Percentiles rank a stretch among this genome's conserved stretches.
phyloP scores from a whole-genome alignment of 768 basidiomycete species.

The Ephemerocybe angulata region DNA sequence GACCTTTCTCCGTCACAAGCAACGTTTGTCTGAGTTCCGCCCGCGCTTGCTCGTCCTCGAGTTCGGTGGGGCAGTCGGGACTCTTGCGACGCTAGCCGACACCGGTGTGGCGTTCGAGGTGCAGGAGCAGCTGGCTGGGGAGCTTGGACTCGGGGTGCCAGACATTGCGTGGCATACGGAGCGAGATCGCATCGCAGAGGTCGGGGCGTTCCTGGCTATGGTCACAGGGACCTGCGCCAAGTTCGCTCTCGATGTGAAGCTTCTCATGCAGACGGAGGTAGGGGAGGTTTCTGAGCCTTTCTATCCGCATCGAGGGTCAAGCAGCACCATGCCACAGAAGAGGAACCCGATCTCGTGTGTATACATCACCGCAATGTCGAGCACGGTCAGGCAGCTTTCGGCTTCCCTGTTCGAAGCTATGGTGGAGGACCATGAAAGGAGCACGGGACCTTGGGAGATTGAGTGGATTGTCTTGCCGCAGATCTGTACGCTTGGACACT shows the following conservation, averaged over 20 bases:
- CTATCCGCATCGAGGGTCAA: conserved; percentile 40
- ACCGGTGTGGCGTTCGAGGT: conserved; percentile 33
- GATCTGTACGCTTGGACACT: conserved; percentile 40
- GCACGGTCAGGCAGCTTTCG: conserved; percentile 38
- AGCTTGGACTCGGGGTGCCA: conserved; percentile 24
- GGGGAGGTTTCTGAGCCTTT: conserved; percentile 44
- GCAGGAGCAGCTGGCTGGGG: conserved; percentile 27
- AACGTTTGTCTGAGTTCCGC: conserved; percentile 33
- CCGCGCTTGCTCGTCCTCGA: conserved; percentile 38
- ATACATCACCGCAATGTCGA: conserved; percentile 42
- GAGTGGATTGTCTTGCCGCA: conserved; percentile 48
- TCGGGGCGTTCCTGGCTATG: conserved; percentile 42
- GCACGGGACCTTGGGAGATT: conserved; percentile 49
- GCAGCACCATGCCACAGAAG: conserved; percentile 50
- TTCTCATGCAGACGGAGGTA: conserved; percentile 47
- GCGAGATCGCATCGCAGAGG: conserved; percentile 40
- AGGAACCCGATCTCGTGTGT: conserved; percentile 44
- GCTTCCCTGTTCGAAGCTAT: conserved; percentile 41
- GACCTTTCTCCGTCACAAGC: conserved; percentile 39
- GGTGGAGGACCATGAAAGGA: conserved; percentile 47
- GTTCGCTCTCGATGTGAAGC: conserved; percentile 41
- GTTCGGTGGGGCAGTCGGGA: conserved; percentile 45
- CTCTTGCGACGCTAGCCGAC: conserved; percentile 40
- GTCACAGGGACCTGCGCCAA: conserved; percentile 44
- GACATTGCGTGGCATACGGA: conserved; percentile 42